These are phyloP conservation scores for Sistotremastrum niveocremeum DNA, from an alignment of 768 basidiomycete genomes.

Conservation along the genomic window DNA sequence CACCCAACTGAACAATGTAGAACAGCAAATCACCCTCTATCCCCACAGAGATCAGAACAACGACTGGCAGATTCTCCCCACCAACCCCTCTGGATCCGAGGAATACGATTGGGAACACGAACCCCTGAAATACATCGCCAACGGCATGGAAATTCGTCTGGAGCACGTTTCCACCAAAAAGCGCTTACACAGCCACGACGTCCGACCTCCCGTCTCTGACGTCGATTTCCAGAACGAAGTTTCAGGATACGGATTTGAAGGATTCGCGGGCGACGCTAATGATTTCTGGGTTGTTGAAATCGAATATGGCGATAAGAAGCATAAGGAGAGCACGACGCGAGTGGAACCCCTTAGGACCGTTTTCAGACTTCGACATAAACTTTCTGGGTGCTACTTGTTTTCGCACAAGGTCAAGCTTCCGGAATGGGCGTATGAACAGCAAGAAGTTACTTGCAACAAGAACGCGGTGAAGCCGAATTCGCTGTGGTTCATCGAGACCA, in stretches of 20 bases:
- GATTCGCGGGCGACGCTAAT: conserved; percentile 79
- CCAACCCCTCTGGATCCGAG: conserved; percentile 32
- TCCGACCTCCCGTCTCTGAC: conserved; percentile 88
- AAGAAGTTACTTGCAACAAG: conserved; percentile 99
- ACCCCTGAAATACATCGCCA: conserved; percentile 49
- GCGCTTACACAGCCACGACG: conserved; percentile 87
- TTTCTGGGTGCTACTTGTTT: conserved; percentile 94
- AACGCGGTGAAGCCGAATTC: conserved; percentile 85
- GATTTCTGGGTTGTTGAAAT: conserved; percentile 92
- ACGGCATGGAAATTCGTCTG: conserved; percentile 64
- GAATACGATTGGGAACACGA: conserved; percentile 34
- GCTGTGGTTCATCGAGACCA: conserved; percentile 89
- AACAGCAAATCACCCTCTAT: conserved; percentile 98
- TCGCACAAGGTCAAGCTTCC: conserved; percentile 97
- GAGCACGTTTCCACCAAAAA: conserved; percentile 72
- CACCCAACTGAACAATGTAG: conserved; percentile 25
- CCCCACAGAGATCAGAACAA: conserved; percentile 98
- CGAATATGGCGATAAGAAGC: conserved; percentile 47
- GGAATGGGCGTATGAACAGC: conserved; percentile 96
- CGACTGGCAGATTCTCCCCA: conserved; percentile 76
- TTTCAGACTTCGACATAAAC: conserved; percentile 70
- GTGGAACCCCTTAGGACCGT: conserved; percentile 68
- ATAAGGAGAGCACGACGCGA: conserved; percentile 53
- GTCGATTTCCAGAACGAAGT: conserved; percentile 99
- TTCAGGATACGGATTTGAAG: conserved; percentile 80